Base-by-base conservation (phyloP, 2,329 filamentous ascomycete species). In the Biscogniauxia sp. region DNA sequence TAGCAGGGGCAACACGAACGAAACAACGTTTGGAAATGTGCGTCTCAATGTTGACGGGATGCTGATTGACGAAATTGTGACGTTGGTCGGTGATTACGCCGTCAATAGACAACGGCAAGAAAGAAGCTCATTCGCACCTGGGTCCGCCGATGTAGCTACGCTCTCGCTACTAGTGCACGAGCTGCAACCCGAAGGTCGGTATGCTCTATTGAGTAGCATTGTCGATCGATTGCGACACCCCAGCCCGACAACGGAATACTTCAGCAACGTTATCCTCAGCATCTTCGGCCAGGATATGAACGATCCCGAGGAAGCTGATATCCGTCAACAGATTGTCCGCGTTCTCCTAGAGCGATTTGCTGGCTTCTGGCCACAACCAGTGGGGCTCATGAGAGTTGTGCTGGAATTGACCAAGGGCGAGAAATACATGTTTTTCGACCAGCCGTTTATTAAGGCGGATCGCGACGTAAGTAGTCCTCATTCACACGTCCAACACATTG, bases 141-240 rank as follows among this genome's bases (percentile, higher is more conserved):
- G 82, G 41, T 87, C 88, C 0, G 79, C 88, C 6, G 90, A 94
- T 66, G 86, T 90, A 41, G 85, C 85, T 53, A 80, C 95, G 15
- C 78, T 99, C 61, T 89, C 89, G 61, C 88, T 90, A 68, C 82
- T 99, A 28, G 84, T 91, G 9, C 88, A 90, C 68, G 89, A 90
- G 63, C 80, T 96, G 49, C 82, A 84, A 49, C 85, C 91, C 0
- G 92, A 96, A 75, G 87, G 88, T 20, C 88, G 93, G 57, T 97
- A 97, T 78, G 91, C 92, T 73, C 81, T 99, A 61, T 77, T 98
- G 60, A 88, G 84, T 68, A 91, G 91, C 66, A 92, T 99, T 72
- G 85, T 92, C 60, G 96, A 98, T 75, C 93, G 98, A 77, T 84
- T 99, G 54, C 90, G 95, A 62, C 96, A 90, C 74, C 92, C 93